Conservation (phyloP, 257 asterid species). For the Salvia hispanica region DNA sequence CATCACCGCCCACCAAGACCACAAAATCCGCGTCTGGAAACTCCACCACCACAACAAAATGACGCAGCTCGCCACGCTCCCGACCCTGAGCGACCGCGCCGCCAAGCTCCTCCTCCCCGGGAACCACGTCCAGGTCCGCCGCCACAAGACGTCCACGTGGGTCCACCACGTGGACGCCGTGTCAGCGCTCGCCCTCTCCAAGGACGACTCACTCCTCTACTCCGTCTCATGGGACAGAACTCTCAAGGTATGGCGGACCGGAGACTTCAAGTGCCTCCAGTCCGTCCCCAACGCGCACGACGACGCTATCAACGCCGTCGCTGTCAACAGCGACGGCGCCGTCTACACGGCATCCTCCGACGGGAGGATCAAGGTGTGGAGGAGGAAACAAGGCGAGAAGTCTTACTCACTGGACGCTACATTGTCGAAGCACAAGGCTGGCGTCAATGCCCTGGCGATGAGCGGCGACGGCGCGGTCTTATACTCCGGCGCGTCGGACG, state of each 20-base stretch:
- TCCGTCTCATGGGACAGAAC: conserved; percentile 87
- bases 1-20: conserved; percentile 82
- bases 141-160: conserved; percentile 71
- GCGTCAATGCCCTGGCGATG: conserved; percentile 66
- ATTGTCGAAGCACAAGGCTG: conserved; percentile 58
- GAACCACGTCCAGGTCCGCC: conserved; percentile 51
- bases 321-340: conserved; percentile 39
- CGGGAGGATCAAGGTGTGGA: conserved; percentile 69
- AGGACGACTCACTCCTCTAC: conserved; percentile 53
- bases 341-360: conserved; percentile 78
- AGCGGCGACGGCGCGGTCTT: conserved; percentile 47
- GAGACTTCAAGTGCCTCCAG: conserved; percentile 67
- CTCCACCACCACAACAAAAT: conserved; percentile 35
- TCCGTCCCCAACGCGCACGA: conserved; percentile 72
- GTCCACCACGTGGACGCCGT: conserved; percentile 74
- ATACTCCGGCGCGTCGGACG: conserved; percentile 67
- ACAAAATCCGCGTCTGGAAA: conserved; percentile 72
- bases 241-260: conserved; percentile 62
- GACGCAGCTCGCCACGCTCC: conserved; percentile 58
- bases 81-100: conserved; percentile 61
- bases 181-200: conserved; percentile 61
- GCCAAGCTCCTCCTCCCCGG: conserved; percentile 49
- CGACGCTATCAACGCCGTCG: conserved; percentile 73
- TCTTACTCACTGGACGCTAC: conserved; percentile 47
- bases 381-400: conserved; percentile 36